A percentile compares a stretch with the other conserved stretches of the same genome.
Conservation (phyloP, 1,139 yeast species). For the Eremothecium sinecaudum region DNA sequence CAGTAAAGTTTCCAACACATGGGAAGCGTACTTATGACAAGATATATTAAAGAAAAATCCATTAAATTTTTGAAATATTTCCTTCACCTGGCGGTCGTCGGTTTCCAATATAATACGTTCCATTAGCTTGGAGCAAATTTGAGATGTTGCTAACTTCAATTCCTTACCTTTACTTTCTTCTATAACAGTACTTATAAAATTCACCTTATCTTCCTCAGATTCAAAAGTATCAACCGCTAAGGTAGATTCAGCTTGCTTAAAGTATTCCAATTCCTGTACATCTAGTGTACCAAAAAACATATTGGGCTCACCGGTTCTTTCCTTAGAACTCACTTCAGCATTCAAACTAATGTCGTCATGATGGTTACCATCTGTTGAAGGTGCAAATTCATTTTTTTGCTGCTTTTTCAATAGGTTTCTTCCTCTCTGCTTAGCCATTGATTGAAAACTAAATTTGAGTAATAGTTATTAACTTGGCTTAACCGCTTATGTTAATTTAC, state of each 20-base stretch:
- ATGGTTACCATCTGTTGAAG: constrained; percentile 11
- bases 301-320: constrained; percentile 23
- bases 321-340: neutral
- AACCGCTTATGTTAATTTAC: too few species aligned
- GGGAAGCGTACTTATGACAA: constrained; percentile 87
- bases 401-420: constrained; percentile 50
- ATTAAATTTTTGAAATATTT: constrained; percentile 54
- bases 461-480: too few species aligned
- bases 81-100: constrained; percentile 53
- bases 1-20: constrained; percentile 79
- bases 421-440: constrained; percentile 49
- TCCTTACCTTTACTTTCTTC: constrained; percentile 89
- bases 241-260: constrained; percentile 85
- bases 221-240: constrained; percentile 74
- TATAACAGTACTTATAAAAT: constrained; percentile 66
- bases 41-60: constrained; percentile 70
- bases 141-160: constrained; percentile 84
- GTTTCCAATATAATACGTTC: constrained; percentile 74
- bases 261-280: constrained; percentile 75
- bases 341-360: constrained; percentile 4
- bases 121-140: constrained; percentile 84
- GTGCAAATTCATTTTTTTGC: constrained; percentile 23
- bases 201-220: constrained; percentile 57
- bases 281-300: constrained; percentile 83
- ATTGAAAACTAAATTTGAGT: too few species aligned